phyloP scores from a whole-genome alignment of 2,329 filamentous ascomycete species.

The Biscogniauxia mediterranea region DNA sequence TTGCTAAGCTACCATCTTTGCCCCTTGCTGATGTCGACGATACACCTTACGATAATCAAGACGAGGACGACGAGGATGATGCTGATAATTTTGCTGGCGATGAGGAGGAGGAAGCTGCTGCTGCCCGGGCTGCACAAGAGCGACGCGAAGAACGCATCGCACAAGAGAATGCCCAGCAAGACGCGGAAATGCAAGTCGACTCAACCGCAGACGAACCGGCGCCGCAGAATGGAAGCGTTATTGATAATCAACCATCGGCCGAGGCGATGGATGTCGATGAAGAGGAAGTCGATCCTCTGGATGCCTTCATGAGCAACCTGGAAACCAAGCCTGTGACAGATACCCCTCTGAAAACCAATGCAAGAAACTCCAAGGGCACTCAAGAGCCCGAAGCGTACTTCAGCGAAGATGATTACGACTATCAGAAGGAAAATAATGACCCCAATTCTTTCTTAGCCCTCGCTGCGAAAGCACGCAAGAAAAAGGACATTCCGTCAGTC shows the following conservation, averaged over 20 bases:
- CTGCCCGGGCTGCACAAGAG: conserved; percentile 80
- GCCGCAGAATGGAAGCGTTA: conserved; percentile 24
- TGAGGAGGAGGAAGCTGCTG: conserved; percentile 85
- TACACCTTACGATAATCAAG: conserved; percentile 59
- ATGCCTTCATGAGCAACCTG: conserved; percentile 90
- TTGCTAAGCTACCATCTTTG: conserved; percentile 83
- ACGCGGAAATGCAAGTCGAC: conserved; percentile 41
- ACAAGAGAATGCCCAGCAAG: conserved; percentile 51
- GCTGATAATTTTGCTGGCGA: conserved; percentile 75
- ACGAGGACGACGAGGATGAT: conserved; percentile 66
- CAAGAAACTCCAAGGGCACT: conserved; percentile 46
- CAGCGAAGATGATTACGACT: conserved; percentile 74
- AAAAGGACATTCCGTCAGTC: conserved; percentile 88
- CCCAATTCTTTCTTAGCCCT: conserved; percentile 51
- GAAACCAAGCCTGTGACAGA: conserved; percentile 40
- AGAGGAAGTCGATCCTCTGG: conserved; percentile 80
- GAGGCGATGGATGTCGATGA: conserved; percentile 60
- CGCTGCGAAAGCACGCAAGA: conserved; percentile 67
- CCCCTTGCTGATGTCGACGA: conserved; percentile 63
- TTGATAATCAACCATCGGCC: conserved; percentile 21
- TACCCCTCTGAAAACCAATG: conserved; percentile 33
- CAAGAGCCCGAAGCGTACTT: conserved; percentile 83
- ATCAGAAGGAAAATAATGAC: conserved; percentile 47
- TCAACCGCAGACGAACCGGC: conserved; percentile 25
- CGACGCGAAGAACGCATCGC: conserved; percentile 69